Conservation (phyloP, 148 eudicot species). For the Silene uniflora region DNA sequence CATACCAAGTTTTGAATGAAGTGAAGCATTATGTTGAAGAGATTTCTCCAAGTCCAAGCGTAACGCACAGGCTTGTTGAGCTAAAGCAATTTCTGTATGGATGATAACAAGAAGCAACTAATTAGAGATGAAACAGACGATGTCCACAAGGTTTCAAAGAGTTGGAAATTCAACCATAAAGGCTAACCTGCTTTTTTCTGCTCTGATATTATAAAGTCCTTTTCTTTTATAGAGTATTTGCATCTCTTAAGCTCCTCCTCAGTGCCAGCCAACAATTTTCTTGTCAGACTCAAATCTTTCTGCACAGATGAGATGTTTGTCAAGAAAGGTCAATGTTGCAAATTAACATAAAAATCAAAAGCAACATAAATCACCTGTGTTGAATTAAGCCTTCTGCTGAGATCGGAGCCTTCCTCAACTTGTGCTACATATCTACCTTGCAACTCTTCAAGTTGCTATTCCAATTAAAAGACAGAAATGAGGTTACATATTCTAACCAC, state of each 20-base stretch:
- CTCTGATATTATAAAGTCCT: conserved; percentile 35
- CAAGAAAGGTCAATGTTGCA: not conserved
- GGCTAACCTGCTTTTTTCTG: conserved; percentile 40
- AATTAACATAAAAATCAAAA: not conserved
- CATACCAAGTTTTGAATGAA: conserved; percentile 64
- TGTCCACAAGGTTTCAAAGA: not conserved
- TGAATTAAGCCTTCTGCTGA: conserved; percentile 52
- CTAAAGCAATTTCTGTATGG: conserved; percentile 68
- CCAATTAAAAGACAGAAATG: conserved; percentile 7
- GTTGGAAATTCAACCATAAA: not conserved
- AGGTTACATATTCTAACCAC: not conserved
- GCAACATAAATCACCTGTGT: conserved; percentile 30
- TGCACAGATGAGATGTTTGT: conserved; percentile 18
- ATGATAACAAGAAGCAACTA: not conserved
- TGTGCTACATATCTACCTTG: conserved; percentile 51
- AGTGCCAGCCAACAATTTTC: conserved; percentile 36
- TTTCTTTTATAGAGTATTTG: conserved; percentile 39
- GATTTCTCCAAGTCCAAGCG: conserved; percentile 81
- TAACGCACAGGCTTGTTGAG: conserved; percentile 69
- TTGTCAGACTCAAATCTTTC: conserved; percentile 34
- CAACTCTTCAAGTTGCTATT: conserved; percentile 60
- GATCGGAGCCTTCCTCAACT: conserved; percentile 46
- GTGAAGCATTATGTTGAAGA: conserved; percentile 59
- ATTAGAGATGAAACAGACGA: not conserved
- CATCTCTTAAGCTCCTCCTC: conserved; percentile 41